A percentile compares a stretch with the other conserved stretches of the same genome.
Conservation (phyloP, 805 yeast species). For the Yamadazyma olivae region DNA sequence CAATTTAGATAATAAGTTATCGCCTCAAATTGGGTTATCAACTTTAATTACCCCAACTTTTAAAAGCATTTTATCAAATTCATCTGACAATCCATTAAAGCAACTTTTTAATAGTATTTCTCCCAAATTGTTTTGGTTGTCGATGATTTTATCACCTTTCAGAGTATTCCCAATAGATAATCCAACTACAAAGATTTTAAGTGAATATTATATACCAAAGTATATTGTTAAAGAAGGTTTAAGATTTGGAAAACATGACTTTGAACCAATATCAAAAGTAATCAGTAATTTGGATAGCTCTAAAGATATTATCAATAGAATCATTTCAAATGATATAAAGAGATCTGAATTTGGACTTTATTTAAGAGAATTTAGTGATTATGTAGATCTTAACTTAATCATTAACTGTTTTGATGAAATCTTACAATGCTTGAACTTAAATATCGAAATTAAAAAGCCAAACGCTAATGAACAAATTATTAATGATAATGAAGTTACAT, state of each 20-base stretch:
- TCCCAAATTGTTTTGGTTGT: conserved; percentile 41
- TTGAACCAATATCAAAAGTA: conserved; percentile 43
- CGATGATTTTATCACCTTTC: conserved; percentile 52
- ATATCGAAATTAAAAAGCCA: conserved; percentile 6
- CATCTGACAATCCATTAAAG: background rate
- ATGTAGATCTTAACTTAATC: conserved; percentile 46
- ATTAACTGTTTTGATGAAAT: conserved; percentile 34
- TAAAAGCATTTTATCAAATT: background rate
- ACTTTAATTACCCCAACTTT: conserved; percentile 15
- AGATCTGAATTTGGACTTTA: conserved; percentile 62
- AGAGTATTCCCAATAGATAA: conserved; percentile 26
- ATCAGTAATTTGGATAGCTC: conserved; percentile 15
- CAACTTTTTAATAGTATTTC: conserved; percentile 7
- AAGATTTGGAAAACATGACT: conserved; percentile 57
- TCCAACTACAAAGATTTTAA: conserved; percentile 37
- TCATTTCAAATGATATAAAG: conserved; percentile 17
- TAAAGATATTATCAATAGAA: conserved; percentile 16
- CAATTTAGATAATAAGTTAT: background rate
- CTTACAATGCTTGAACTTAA: conserved; percentile 6
- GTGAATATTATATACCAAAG: conserved; percentile 39
- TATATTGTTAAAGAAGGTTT: conserved; percentile 66
- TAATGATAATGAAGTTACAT: conserved; percentile 1
- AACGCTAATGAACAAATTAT: conserved; percentile 1
- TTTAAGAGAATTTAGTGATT: conserved; percentile 51
- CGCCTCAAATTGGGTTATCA: conserved; percentile 15